Percentiles rank a stretch among this genome's conserved stretches.
Evolutionary conservation across 2,329 filamentous ascomycete species (phyloP).

Genomic region (Helotiales sp.): DNA sequence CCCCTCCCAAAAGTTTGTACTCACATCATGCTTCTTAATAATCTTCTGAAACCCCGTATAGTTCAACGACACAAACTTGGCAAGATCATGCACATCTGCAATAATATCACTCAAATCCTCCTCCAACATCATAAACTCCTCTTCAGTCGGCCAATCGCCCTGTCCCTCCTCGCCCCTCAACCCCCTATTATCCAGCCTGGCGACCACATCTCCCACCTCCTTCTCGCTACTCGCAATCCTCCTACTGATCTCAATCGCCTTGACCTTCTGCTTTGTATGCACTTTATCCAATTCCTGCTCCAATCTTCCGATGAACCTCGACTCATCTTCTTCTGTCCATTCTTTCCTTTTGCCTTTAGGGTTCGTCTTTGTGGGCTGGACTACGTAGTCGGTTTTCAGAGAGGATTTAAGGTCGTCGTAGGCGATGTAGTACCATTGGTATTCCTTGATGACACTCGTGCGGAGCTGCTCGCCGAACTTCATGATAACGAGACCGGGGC

Average conservation of each 20-base stretch:
- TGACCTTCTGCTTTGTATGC: conserved; percentile 95
- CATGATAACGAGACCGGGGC: conserved; percentile 60
- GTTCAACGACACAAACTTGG: conserved; percentile 97
- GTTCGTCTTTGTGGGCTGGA: conserved; percentile 45
- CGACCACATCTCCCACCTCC: conserved; percentile 86
- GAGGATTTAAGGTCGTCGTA: conserved; percentile 91
- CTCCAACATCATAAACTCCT: conserved; percentile 92
- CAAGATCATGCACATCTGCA: conserved; percentile 94
- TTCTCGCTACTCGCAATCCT: conserved; percentile 85
- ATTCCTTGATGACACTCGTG: conserved; percentile 94
- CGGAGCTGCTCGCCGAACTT: conserved; percentile 97
- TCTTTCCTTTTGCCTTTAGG: conserved; percentile 55
- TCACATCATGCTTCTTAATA: conserved; percentile 97
- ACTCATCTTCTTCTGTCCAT: conserved; percentile 93
- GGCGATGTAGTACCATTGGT: conserved; percentile 97
- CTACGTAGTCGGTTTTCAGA: conserved; percentile 72
- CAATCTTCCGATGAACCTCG: conserved; percentile 79
- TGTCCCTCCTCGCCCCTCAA: conserved; percentile 40
- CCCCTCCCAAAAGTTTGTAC: conserved; percentile 36
- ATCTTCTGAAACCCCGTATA: conserved; percentile 99
- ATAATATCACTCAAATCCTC: conserved; percentile 97
- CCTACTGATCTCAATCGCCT: conserved; percentile 91
- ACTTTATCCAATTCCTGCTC: conserved; percentile 96
- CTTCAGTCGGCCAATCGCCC: conserved; percentile 69
- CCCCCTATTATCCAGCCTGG: conserved; percentile 65